Base-by-base conservation (phyloP, 345 rosid genomes). In the Xanthoceras sorbifolium region DNA sequence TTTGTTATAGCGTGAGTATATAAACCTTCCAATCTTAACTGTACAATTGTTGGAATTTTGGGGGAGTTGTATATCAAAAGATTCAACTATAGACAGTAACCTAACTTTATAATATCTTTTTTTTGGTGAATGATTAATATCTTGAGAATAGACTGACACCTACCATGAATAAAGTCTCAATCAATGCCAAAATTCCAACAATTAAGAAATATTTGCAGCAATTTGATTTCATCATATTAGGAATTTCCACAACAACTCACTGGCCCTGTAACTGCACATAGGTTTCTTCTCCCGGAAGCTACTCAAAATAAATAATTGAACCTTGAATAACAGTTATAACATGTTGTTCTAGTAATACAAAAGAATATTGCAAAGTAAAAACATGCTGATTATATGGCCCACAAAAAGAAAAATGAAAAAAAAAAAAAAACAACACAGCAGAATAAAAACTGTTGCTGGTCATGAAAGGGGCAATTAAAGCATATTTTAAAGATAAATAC, bases 91-190 rank as follows among this genome's bases (percentile, higher is more conserved):
- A 63, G 71, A 71, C 75, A 60, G 72, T 6, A 54, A 78, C 71
- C 71, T 61, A 75, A 71, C 68, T 17, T 28, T 22, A 52, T 9
- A 28, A 14, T 4, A 66, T 20, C 18, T n/a, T 40, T 22, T 23
- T 0, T 3, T 6, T 6, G 3, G 2, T 54, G 6, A 9, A 60
- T 60, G 28, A 3, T 68, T 25, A 46, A 64, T 28, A 48, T 1
- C 2, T 69, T 64, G 69, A 75, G 69, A 72, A 50, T 50, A 64
- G 85, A 69, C 79, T 62, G 60, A 75, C 77, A 75, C 81, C 84
- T 54, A 81, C 72, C 78, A 11, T 18, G 38, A 2, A 63, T 36
- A 62, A 9, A 10, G 60, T 74, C 76, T 8, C 23, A 14, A 67
- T 75, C 78, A 67, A 23, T 62, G 15, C 14, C 52, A 66, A 18